These are phyloP conservation scores for Bimuria novae-zelandiae DNA, from an alignment of 2,329 filamentous ascomycete species.

Conservation along the genomic window DNA sequence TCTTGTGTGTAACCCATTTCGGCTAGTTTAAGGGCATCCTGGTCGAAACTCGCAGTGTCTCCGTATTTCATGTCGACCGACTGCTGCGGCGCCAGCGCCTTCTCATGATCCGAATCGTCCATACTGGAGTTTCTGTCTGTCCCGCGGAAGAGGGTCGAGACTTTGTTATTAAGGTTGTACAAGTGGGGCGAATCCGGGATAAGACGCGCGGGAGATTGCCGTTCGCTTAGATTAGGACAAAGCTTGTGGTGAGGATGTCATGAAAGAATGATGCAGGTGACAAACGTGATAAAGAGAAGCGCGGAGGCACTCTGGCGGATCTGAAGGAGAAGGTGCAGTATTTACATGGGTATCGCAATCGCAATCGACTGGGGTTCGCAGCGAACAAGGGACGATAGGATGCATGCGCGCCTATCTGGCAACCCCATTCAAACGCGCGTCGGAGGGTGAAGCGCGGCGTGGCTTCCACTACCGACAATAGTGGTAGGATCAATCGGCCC, in stretches of 20 bases:
- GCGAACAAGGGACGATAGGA: slow-evolving; percentile 1
- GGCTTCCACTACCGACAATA: slow-evolving; percentile 1
- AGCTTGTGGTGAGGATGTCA: background rate
- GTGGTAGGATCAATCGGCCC: no score
- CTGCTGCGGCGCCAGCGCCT: slow-evolving; percentile 11
- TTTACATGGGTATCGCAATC: background rate
- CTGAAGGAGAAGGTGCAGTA: background rate
- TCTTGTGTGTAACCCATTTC: slow-evolving; percentile 57
- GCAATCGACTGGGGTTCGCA: background rate
- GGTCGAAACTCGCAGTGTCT: slow-evolving; percentile 26
- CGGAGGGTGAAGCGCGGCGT: background rate
- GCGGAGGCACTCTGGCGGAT: background rate
- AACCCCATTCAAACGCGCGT: background rate
- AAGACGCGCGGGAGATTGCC: background rate
- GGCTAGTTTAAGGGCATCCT: slow-evolving; percentile 51
- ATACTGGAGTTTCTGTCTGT: background rate
- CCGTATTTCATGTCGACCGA: slow-evolving; percentile 19
- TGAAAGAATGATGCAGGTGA: background rate
- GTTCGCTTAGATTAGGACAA: slow-evolving; percentile 2
- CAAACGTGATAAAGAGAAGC: background rate
- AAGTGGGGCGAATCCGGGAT: background rate
- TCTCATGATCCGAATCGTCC: slow-evolving; percentile 19
- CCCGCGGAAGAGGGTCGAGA: background rate
- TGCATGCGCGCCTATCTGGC: background rate
- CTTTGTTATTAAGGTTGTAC: background rate